These are phyloP conservation scores for Linum tenue DNA, from an alignment of 345 rosid genomes.

Conservation along the genomic window DNA sequence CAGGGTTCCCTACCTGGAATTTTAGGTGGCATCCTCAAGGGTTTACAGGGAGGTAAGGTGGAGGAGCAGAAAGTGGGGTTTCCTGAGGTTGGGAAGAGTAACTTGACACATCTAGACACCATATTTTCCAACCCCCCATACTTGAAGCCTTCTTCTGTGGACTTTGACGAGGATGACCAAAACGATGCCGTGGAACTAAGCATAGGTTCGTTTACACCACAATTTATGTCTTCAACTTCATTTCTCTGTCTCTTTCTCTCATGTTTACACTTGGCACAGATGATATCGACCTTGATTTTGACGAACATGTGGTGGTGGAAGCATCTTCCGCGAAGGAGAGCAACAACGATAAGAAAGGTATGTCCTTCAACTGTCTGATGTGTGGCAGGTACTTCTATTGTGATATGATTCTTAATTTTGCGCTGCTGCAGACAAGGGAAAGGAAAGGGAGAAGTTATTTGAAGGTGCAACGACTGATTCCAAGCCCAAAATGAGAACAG, in stretches of 20 bases:
- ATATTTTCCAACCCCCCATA: slow-evolving; percentile 61
- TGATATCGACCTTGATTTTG: slow-evolving; percentile 59
- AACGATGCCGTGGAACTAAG: slow-evolving; percentile 37
- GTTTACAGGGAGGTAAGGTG: slow-evolving; percentile 36
- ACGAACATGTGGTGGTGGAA: slow-evolving; percentile 32
- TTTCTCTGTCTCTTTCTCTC: slow-evolving; percentile 6
- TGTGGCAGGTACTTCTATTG: slow-evolving; percentile 4
- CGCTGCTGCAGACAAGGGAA: slow-evolving; percentile 34
- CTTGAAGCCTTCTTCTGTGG: slow-evolving; percentile 44
- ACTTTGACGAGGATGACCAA: slow-evolving; percentile 19
- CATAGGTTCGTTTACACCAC: slow-evolving; percentile 46
- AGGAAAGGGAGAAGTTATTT: slow-evolving; percentile 52
- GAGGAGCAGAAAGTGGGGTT: slow-evolving; percentile 30
- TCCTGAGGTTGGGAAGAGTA: slow-evolving; percentile 26
- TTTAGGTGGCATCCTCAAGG: slow-evolving; percentile 47
- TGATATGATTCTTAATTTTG: slow-evolving; percentile 16
- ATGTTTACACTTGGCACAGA: slow-evolving; percentile 34
- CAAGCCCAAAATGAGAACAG: slow-evolving; percentile 58
- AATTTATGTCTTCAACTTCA: neutral
- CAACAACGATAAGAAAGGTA: slow-evolving; percentile 44
- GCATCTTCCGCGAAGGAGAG: slow-evolving; percentile 29
- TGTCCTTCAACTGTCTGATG: neutral
- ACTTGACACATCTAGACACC: slow-evolving; percentile 41
- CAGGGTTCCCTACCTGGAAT: slow-evolving; percentile 48
- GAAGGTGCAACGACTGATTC: slow-evolving; percentile 50